A percentile compares a stretch with the other conserved stretches of the same genome.
These are phyloP conservation scores for Metschnikowia drakensbergensis DNA, from an alignment of 805 yeast species.

Conservation along the genomic window DNA sequence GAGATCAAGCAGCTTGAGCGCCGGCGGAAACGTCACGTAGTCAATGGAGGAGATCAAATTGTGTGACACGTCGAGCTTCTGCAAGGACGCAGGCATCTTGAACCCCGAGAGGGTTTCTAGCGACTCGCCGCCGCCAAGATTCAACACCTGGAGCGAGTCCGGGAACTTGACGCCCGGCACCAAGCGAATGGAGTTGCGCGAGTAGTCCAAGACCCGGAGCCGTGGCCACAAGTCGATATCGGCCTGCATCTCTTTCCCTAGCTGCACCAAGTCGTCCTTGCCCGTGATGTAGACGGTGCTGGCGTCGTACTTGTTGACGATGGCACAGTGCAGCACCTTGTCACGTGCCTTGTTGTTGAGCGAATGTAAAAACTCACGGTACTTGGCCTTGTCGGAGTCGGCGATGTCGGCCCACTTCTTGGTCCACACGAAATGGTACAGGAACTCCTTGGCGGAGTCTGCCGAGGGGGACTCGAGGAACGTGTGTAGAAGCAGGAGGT, in stretches of 20 bases:
- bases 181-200: conserved; percentile 33
- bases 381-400: conserved; percentile 22
- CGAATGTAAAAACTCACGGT: conserved; percentile 22
- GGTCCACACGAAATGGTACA: conserved; percentile 35
- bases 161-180: conserved; percentile 41
- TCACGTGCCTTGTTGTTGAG: conserved; percentile 22
- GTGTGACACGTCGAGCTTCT: conserved; percentile 29
- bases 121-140: conserved; percentile 38
- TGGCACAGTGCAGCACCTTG: conserved; percentile 36
- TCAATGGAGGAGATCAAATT: conserved; percentile 35
- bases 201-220: conserved; percentile 34
- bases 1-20: conserved; percentile 32
- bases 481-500: neutral
- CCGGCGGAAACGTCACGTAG: conserved; percentile 31
- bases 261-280: conserved; percentile 26
- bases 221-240: conserved; percentile 35
- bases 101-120: conserved; percentile 39
- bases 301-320: conserved; percentile 35
- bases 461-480: neutral
- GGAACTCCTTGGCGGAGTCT: neutral
- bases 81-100: conserved; percentile 33
- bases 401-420: conserved; percentile 32
- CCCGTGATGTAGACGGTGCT: conserved; percentile 34
- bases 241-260: conserved; percentile 36
- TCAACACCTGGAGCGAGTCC: conserved; percentile 34